phyloP scores from a whole-genome alignment of 495 filamentous ascomycete species.

The Aspergillus biplanus region DNA sequence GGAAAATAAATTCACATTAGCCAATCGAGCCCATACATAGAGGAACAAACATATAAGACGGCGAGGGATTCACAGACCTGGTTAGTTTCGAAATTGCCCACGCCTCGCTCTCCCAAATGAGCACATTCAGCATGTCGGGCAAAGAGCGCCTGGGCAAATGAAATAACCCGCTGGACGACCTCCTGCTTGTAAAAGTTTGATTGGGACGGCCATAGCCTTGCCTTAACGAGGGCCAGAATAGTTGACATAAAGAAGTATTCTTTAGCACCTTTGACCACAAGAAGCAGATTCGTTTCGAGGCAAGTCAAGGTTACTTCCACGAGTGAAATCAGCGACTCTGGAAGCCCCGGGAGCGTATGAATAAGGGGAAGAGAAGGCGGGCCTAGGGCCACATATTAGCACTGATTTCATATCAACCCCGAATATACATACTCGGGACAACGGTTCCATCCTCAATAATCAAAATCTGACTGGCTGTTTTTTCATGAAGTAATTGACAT shows the following conservation, averaged over 20 bases:
- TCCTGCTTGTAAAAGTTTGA: conserved; percentile 43
- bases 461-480: conserved; percentile 13
- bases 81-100: conserved; percentile 41
- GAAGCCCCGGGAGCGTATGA: conserved; percentile 38
- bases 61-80: conserved; percentile 29
- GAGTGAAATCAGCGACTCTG: conserved; percentile 42
- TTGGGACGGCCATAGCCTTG: conserved; percentile 43
- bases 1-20: conserved; percentile 2
- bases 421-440: too few relatives aligned
- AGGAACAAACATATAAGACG: not conserved
- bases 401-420: not conserved
- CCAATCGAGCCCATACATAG: not conserved
- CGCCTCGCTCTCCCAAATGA: conserved; percentile 39
- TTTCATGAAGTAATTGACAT: conserved; percentile 41
- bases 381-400: conserved; percentile 10
- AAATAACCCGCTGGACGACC: conserved; percentile 43
- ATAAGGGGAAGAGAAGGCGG: conserved; percentile 30
- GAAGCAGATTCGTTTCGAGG: conserved; percentile 38
- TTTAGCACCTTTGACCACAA: conserved; percentile 48
- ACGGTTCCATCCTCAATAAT: too few relatives aligned
- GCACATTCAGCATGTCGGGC: conserved; percentile 41
- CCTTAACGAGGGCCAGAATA: conserved; percentile 44
- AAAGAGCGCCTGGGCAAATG: conserved; percentile 45
- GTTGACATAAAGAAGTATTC: conserved; percentile 52
- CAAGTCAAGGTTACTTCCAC: conserved; percentile 40